Evolutionary conservation across 768 basidiomycete species (phyloP).

Genomic region (Amanita phalloides): DNA sequence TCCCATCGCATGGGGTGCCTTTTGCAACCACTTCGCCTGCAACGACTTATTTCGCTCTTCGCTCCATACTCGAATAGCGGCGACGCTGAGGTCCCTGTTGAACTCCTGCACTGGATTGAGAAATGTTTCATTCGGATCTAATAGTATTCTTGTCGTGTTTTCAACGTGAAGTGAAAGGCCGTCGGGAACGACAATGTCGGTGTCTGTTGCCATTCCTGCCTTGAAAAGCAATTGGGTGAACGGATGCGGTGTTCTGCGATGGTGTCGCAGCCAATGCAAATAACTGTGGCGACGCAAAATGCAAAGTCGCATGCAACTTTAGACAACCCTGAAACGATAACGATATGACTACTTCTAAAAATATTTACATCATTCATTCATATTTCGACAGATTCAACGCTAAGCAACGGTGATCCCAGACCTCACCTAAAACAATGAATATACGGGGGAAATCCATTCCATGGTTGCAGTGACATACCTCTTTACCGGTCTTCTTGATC

Average conservation of each 20-base stretch:
- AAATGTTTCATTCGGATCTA: conserved; percentile 80
- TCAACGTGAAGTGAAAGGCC: conserved; percentile 75
- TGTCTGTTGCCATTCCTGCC: conserved; percentile 14
- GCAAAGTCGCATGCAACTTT: neutral
- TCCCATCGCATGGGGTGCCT: conserved; percentile 18
- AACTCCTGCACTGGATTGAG: conserved; percentile 98
- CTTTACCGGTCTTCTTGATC: conserved; percentile 90
- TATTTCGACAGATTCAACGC: neutral
- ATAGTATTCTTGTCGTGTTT: conserved; percentile 71
- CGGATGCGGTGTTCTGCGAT: neutral
- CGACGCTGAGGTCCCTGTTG: conserved; percentile 89
- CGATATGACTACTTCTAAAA: neutral
- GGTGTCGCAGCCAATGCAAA: neutral
- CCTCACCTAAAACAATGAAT: conserved; percentile 17
- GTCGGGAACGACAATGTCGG: conserved; percentile 41
- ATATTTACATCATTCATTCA: neutral
- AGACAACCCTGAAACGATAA: neutral
- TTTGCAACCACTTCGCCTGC: conserved; percentile 47
- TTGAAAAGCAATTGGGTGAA: neutral
- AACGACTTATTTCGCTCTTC: conserved; percentile 58
- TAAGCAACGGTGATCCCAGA: conserved; percentile 32
- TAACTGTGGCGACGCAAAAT: neutral
- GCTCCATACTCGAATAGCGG: conserved; percentile 85
- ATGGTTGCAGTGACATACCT: conserved; percentile 35
- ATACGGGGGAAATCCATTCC: neutral